Percentiles rank a stretch among this genome's conserved stretches.
These are phyloP conservation scores for Gynandropsis gynandra DNA, from an alignment of 345 rosid genomes.

Conservation along the genomic window DNA sequence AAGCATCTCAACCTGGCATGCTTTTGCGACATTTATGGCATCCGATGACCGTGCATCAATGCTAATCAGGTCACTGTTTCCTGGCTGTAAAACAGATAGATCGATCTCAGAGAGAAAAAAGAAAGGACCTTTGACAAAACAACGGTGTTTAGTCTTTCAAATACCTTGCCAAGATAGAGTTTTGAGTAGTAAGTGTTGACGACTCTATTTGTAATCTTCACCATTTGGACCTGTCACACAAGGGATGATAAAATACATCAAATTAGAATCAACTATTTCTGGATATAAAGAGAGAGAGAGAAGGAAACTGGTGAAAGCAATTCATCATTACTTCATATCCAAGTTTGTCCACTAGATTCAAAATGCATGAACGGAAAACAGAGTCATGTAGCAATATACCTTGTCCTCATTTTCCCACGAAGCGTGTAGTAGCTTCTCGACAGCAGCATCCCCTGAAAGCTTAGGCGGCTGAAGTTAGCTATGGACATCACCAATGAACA, in stretches of 20 bases:
- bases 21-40: conserved; percentile 73
- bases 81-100: conserved; percentile 49
- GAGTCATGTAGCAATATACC: conserved; percentile 33
- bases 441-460: conserved; percentile 60
- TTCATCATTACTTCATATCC: conserved; percentile 59
- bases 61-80: conserved; percentile 42
- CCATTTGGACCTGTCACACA: conserved; percentile 69
- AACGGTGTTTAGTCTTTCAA: conserved; percentile 18
- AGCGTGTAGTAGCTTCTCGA: conserved; percentile 52
- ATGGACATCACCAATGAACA: no score
- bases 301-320: conserved; percentile 6
- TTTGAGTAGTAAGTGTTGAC: conserved; percentile 60
- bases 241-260: conserved; percentile 3
- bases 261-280: background rate
- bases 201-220: conserved; percentile 70
- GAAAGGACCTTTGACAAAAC: conserved; percentile 13
- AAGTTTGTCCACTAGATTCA: conserved; percentile 37
- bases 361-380: background rate
- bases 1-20: conserved; percentile 25
- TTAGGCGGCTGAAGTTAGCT: conserved; percentile 17
- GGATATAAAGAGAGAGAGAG: background rate
- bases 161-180: conserved; percentile 67
- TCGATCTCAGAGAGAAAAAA: conserved; percentile 15
- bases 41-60: conserved; percentile 85
- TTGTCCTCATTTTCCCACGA: conserved; percentile 29